Conservation (phyloP, 1,284 basidiomycete genomes). For the Cutaneotrichosporon cavernicola region DNA sequence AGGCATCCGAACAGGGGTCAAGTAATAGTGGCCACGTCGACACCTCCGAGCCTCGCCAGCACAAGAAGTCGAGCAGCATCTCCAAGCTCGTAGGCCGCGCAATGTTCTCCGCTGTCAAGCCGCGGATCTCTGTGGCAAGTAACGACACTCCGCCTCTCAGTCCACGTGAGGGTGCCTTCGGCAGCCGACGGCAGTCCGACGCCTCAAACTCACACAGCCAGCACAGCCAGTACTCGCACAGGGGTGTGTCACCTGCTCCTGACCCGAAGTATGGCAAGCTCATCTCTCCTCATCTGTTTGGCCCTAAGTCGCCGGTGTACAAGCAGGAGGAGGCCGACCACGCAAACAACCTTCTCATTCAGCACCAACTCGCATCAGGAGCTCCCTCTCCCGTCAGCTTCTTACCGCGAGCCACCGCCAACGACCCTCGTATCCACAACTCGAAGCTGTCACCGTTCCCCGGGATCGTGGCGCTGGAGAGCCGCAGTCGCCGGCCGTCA, state of each 20-base stretch:
- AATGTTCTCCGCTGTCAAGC: constrained; percentile 16
- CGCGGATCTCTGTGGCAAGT: neutral
- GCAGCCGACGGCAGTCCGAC: constrained; percentile 3
- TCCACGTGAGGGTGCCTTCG: neutral
- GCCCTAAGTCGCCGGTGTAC: constrained; percentile 1
- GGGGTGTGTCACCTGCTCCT: constrained; percentile 1
- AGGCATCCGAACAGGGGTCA: constrained; percentile 1
- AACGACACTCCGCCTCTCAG: constrained; percentile 7
- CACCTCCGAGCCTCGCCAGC: constrained; percentile 29
- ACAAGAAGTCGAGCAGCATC: constrained; percentile 43
- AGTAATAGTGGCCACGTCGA: neutral
- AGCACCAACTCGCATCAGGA: constrained; percentile 38
- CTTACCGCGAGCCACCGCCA: constrained; percentile 60
- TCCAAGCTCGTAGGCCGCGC: constrained; percentile 37
- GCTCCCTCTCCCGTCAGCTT: constrained; percentile 56
- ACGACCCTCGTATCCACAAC: constrained; percentile 59
- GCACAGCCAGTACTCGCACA: constrained; percentile 2
- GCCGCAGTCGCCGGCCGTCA: constrained; percentile 4
- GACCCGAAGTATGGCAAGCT: constrained; percentile 1
- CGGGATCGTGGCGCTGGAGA: constrained; percentile 69
- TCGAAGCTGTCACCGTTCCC: constrained; percentile 86
- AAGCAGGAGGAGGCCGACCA: constrained; percentile 7
- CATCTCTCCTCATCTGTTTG: neutral
- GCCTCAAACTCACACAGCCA: constrained; percentile 8
- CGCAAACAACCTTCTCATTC: constrained; percentile 37